Evolutionary conservation across 2,329 filamentous ascomycete species (phyloP).

Genomic region (Geosmithia morbida): DNA sequence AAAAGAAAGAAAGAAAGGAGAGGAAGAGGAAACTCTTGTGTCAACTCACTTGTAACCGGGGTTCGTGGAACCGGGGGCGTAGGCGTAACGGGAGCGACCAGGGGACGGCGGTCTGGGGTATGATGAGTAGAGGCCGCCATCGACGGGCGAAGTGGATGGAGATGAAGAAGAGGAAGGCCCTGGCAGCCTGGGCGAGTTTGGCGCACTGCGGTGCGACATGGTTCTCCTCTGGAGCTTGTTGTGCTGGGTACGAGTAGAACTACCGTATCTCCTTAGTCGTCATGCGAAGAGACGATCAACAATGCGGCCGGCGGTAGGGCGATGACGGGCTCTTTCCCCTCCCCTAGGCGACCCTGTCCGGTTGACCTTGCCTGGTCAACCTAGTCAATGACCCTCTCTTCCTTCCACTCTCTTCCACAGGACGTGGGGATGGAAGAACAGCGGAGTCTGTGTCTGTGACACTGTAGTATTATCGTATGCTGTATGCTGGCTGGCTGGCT

Average conservation of each 20-base stretch:
- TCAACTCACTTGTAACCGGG: not conserved
- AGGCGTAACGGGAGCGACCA: not conserved
- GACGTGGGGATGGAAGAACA: too few relatives aligned
- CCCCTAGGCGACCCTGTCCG: too few relatives aligned
- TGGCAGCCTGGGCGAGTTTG: not conserved
- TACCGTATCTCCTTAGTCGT: too few relatives aligned
- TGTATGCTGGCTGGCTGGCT: not conserved
- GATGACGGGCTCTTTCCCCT: too few relatives aligned
- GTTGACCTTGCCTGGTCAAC: too few relatives aligned
- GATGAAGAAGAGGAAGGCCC: not conserved
- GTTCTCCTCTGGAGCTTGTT: not conserved
- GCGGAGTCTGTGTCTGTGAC: not conserved
- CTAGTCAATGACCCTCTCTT: too few relatives aligned
- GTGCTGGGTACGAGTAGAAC: too few relatives aligned
- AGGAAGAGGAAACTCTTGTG: not conserved
- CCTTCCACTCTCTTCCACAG: too few relatives aligned
- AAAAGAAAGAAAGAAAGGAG: not conserved
- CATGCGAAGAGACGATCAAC: too few relatives aligned
- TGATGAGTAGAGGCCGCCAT: not conserved
- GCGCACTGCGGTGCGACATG: not conserved
- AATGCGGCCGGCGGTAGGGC: too few relatives aligned
- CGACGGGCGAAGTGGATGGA: not conserved
- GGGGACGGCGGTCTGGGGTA: not conserved
- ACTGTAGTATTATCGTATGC: not conserved
- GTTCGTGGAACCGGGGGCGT: not conserved